phyloP scores from a whole-genome alignment of 1,284 basidiomycete species.

The Trichosporon sp. region DNA sequence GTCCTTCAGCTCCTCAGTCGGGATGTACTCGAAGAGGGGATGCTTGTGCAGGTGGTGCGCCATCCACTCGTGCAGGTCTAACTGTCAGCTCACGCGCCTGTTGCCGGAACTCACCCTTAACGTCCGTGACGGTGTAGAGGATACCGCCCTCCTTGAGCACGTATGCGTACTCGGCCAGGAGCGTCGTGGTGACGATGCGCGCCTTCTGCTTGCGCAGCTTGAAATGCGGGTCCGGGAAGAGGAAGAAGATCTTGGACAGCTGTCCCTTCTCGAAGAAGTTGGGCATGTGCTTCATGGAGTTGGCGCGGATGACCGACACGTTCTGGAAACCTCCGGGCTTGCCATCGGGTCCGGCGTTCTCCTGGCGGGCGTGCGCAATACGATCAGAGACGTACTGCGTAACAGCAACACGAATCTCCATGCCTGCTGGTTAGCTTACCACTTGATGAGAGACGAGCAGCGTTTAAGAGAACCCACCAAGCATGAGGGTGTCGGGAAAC shows the following conservation, averaged over 20 bases:
- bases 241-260: conserved; percentile 90
- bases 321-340: conserved; percentile 76
- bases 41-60: conserved; percentile 79
- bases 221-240: conserved; percentile 99
- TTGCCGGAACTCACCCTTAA: conserved; percentile 60
- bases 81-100: conserved; percentile 10
- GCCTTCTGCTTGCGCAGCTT: conserved; percentile 97
- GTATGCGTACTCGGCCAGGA: conserved; percentile 90
- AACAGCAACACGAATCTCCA: conserved; percentile 97
- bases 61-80: conserved; percentile 95
- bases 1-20: conserved; percentile 69
- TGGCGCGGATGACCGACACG: conserved; percentile 90
- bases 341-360: conserved; percentile 56
- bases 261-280: conserved; percentile 94
- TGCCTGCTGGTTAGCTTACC: conserved; percentile 62
- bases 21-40: conserved; percentile 81
- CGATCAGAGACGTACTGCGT: conserved; percentile 95
- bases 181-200: conserved; percentile 89
- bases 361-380: conserved; percentile 77
- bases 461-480: conserved; percentile 66
- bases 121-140: conserved; percentile 97
- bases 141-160: conserved; percentile 87
- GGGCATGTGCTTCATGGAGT: conserved; percentile 98
- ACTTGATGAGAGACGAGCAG: too few relatives aligned
- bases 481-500: conserved; percentile 89